Evolutionary conservation across 345 rosid species (phyloP).

Genomic region (Chamaenerion angustifolium): DNA sequence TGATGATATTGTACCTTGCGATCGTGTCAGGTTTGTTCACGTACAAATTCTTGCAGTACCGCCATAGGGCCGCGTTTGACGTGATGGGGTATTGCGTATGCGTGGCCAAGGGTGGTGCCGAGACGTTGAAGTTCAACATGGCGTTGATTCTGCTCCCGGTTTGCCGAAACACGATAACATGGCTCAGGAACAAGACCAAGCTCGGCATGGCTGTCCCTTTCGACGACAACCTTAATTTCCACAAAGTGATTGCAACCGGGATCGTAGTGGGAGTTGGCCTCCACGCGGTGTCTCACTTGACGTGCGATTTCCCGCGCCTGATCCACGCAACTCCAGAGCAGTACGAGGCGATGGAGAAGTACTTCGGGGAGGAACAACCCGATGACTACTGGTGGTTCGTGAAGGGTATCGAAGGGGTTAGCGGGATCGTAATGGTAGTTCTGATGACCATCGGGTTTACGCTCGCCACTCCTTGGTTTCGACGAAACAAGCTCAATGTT

Average conservation of each 20-base stretch:
- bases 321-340: conserved; percentile 41
- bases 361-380: conserved; percentile 47
- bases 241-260: conserved; percentile 41
- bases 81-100: conserved; percentile 69
- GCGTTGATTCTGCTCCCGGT: conserved; percentile 72
- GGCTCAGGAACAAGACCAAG: conserved; percentile 40
- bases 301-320: conserved; percentile 50
- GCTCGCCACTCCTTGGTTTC: conserved; percentile 46
- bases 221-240: conserved; percentile 86
- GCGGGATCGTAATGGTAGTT: conserved; percentile 47
- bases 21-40: conserved; percentile 28
- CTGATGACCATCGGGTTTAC: conserved; percentile 56
- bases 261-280: conserved; percentile 30
- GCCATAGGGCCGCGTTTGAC: conserved; percentile 23
- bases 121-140: conserved; percentile 72
- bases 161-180: conserved; percentile 56
- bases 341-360: conserved; percentile 25
- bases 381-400: conserved; percentile 38
- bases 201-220: conserved; percentile 48
- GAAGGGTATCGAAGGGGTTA: conserved; percentile 30
- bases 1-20: conserved; percentile 27
- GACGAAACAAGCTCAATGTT: conserved; percentile 49
- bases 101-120: conserved; percentile 70
- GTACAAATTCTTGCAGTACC: conserved; percentile 38
- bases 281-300: conserved; percentile 43